A percentile compares a stretch with the other conserved stretches of the same genome.
Conservation (phyloP, 2,329 filamentous ascomycete species). For the Septoria petroselini region DNA sequence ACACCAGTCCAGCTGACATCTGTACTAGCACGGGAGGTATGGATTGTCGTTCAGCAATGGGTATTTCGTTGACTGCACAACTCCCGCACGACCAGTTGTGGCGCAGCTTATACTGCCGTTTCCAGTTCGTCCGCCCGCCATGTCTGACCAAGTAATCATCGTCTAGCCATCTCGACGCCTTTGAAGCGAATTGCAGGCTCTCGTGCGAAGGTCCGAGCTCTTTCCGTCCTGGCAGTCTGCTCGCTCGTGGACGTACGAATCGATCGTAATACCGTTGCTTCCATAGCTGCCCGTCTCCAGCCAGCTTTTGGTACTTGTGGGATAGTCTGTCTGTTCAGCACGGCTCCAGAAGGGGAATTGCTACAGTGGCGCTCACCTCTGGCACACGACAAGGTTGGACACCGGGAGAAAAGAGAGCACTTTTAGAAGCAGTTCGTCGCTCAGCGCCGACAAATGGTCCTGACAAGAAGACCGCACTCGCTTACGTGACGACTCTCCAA, state of each 20-base stretch:
- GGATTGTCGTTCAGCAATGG: slow-evolving; percentile 53
- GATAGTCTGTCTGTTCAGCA: slow-evolving; percentile 62
- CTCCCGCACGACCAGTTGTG: slow-evolving; percentile 88
- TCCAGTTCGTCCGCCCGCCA: slow-evolving; percentile 67
- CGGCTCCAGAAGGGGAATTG: slow-evolving; percentile 12
- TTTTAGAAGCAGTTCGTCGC: slow-evolving; percentile 82
- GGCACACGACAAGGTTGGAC: slow-evolving; percentile 62
- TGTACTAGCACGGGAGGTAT: slow-evolving; percentile 68
- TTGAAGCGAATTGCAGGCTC: slow-evolving; percentile 53
- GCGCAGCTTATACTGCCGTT: slow-evolving; percentile 78
- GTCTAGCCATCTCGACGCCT: slow-evolving; percentile 59
- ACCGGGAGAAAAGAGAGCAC: slow-evolving; percentile 76
- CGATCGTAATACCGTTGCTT: slow-evolving; percentile 81
- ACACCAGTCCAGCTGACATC: slow-evolving; percentile 70
- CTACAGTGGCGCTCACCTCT: slow-evolving; percentile 47
- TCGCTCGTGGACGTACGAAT: slow-evolving; percentile 78
- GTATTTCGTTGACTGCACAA: slow-evolving; percentile 75
- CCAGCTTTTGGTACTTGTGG: slow-evolving; percentile 67
- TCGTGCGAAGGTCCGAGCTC: slow-evolving; percentile 38
- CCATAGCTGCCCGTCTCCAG: slow-evolving; percentile 85
- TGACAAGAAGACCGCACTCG: slow-evolving; percentile 41
- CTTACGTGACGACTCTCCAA: slow-evolving; percentile 43
- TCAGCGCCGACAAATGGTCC: slow-evolving; percentile 70
- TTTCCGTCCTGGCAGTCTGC: slow-evolving; percentile 67
- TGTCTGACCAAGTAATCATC: slow-evolving; percentile 56